Evolutionary conservation across 495 filamentous ascomycete genomes (phyloP), one percentile per base, ranked within the genome.

Genomic region (Tetracladium marchalianum): DNA sequence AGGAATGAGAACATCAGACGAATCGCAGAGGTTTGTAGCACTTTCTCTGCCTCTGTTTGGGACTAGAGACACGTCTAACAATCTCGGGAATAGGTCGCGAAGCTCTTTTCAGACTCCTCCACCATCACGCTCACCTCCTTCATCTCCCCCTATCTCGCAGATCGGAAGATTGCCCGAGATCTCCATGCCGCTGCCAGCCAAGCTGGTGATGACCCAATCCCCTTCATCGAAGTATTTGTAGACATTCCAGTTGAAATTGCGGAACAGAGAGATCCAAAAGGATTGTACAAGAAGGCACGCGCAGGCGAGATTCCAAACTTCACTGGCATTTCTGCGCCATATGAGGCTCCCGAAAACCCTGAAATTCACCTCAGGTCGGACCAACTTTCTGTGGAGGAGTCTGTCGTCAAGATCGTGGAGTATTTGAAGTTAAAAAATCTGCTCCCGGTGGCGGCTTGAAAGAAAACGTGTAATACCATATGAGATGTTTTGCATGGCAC

Each of bases 1-100:
- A 79, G 92, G 49, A 88, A 87, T 62, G 93, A 97, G 77, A 98
- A 98, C 68, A 98, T 98, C 64, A 76, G 92, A 40, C 77, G 92
- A 46, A 94, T 98, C 55, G 86, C 85, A 12, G 93, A 98, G 72
- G 82, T 82, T 58, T 8, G 61, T 51, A 35, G 44, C 38, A 24
- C 34, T 3, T 34, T 40, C 22, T 6, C 11, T 31, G 39, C 7
- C 18, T 15, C 7, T 37, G 35, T 5, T n/a, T n/a, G n/a, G n/a
- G 16, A 17, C 5, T 5, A 37, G 35, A 37, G 35, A 35, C 22
- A 27, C 7, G 22, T 3, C 22, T 27, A 27, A 27, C 22, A 27
- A 27, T 27, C 22, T 27, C 22, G 35, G 16, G 35, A 37, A 42
- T 49, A 85, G 82, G 90, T 98, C 10, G 88, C 92, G 12, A 94